A percentile compares a stretch with the other conserved stretches of the same genome.
These are phyloP conservation scores for Microcyclospora tardicrescens DNA, from an alignment of 2,329 filamentous ascomycete species.

Conservation along the genomic window DNA sequence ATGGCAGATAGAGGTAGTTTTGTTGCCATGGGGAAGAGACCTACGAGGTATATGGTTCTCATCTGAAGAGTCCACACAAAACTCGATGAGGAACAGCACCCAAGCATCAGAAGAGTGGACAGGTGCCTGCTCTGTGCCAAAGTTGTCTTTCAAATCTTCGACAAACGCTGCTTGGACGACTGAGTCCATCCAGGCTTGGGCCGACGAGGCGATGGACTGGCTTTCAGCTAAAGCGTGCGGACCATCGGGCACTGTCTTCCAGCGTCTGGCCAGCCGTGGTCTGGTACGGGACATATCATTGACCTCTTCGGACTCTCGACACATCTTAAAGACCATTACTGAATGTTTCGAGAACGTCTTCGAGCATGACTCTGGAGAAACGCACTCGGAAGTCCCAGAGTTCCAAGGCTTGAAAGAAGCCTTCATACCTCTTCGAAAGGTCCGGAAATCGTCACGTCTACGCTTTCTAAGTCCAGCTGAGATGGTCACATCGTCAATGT, in stretches of 20 bases:
- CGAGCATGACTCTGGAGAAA: neutral
- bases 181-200: constrained; percentile 37
- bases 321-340: constrained; percentile 51
- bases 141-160: constrained; percentile 18
- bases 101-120: constrained; percentile 37
- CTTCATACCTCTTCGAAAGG: constrained; percentile 65
- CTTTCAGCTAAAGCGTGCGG: constrained; percentile 56
- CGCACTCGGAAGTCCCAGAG: constrained; percentile 24
- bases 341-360: constrained; percentile 46
- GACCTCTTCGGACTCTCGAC: constrained; percentile 50
- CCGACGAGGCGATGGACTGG: constrained; percentile 40
- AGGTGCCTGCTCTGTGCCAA: constrained; percentile 17
- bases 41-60: constrained; percentile 42
- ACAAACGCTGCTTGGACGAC: constrained; percentile 36
- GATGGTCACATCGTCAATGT: constrained; percentile 58
- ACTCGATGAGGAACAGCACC: constrained; percentile 25
- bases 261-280: constrained; percentile 62
- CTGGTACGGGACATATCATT: constrained; percentile 53
- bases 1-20: constrained; percentile 65
- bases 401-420: constrained; percentile 51
- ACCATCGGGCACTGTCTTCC: constrained; percentile 49
- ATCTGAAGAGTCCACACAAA: constrained; percentile 24
- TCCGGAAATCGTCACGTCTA: constrained; percentile 59
- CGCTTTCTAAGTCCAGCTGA: constrained; percentile 58
- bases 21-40: constrained; percentile 54